Evolutionary conservation across 225 moss, liverwort and hornwort genomes (phyloP).

Genomic region (Rhytidiadelphus loreus): DNA sequence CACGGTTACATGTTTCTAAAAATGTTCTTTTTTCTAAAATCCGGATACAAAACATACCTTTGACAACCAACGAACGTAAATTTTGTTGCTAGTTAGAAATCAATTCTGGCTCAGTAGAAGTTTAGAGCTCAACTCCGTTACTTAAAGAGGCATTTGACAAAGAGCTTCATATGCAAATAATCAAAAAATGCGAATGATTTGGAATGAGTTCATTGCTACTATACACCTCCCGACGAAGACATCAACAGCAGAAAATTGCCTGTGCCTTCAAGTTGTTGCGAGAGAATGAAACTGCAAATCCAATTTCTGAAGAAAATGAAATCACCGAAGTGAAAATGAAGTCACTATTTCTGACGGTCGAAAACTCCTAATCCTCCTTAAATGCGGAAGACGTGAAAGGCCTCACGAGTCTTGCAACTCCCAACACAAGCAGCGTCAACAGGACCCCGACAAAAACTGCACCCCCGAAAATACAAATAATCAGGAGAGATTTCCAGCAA

Average conservation of each 20-base stretch:
- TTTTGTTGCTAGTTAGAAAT: not conserved
- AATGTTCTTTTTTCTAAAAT: too few species aligned
- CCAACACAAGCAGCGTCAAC: conserved; percentile 12
- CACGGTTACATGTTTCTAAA: too few species aligned
- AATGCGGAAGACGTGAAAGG: not conserved
- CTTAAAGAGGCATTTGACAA: not conserved
- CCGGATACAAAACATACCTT: not conserved
- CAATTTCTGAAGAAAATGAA: not conserved
- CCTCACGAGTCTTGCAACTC: not conserved
- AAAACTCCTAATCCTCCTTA: conserved; percentile 25
- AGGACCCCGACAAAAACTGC: conserved; percentile 21
- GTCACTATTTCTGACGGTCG: not conserved
- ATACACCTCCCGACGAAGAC: not conserved
- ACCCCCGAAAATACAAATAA: not conserved
- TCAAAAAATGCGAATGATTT: not conserved
- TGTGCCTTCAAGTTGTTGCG: not conserved
- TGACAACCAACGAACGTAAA: not conserved
- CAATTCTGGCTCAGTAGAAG: not conserved
- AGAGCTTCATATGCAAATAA: not conserved
- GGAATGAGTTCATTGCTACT: conserved; percentile 2
- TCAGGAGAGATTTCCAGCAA: not conserved
- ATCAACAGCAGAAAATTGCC: not conserved
- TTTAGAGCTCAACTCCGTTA: not conserved
- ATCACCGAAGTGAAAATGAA: not conserved
- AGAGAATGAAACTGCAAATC: conserved; percentile 1